Base-by-base conservation (phyloP, 164 flowering plant genomes). In the Euptelea pleiosperma region DNA sequence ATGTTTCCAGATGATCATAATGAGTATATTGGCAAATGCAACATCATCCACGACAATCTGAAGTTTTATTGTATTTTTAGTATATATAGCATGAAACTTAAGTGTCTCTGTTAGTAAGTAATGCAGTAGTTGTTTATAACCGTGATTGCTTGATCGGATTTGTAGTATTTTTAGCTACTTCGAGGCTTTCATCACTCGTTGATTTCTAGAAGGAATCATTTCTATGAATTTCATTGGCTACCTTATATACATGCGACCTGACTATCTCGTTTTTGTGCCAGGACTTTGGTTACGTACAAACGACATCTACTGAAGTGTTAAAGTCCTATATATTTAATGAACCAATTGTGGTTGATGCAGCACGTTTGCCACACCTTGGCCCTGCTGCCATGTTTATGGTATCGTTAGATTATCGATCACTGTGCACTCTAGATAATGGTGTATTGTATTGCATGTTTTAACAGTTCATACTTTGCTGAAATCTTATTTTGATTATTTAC, bases 281-380 rank as follows among this genome's bases (percentile, higher is more conserved):
- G 98, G 98, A 92, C 67, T 92, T 89, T 72, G 98, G 96, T 58
- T 92, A 86, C 75, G 91, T 82, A 44, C 98, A 89, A 70, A 89
- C 96, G 55, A 87, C 98, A 47, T 93, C 97, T 18, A 93, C 98
- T 56, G 98, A 93, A 73, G 64, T 86, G 56, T 64, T 89, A 78
- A 93, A 89, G 64, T 87, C 97, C 30, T 90, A 76, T 70, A 73
- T 93, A 39, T 87, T 89, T 64, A 89, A 92, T 75, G 98, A 93
- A 74, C 98, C 96, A 49, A 83, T 93, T 64, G 82, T 82, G 65
- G 66, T 83, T 60, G 91, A 87, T 73, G 79, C 89, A 69, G 87
- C 79, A 55, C 91, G 82, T 29, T 51, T 89, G 66, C 92, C 88
- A 31, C 55, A 91, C 31, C 88, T 87, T 77, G 88, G 90, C 44